Percentiles rank a stretch among this genome's conserved stretches.
Evolutionary conservation across 139 green algal species (phyloP).

Genomic region (Cymbomonas tetramitiformis): DNA sequence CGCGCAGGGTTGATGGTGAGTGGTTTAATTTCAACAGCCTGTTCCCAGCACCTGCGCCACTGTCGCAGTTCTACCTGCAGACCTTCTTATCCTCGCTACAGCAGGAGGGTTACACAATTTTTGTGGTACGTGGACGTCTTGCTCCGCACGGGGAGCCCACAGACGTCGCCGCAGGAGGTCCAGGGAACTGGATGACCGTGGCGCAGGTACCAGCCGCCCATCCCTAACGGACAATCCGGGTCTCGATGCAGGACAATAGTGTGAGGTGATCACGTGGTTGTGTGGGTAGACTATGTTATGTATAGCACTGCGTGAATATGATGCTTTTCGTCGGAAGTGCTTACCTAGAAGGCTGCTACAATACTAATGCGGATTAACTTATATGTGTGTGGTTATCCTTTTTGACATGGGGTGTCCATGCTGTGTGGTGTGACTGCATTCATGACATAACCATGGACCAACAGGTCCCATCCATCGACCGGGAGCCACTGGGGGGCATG

Average conservation of each 20-base stretch:
- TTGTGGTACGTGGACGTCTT: constrained; percentile 31
- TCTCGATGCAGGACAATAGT: constrained; percentile 13
- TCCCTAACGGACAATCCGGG: constrained; percentile 17
- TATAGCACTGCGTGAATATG: no score
- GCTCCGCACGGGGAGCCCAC: not conserved
- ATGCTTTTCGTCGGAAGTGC: no score
- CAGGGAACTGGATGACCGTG: constrained; percentile 6
- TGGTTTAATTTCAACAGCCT: constrained; percentile 73
- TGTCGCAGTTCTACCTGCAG: constrained; percentile 54
- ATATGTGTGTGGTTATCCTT: no score
- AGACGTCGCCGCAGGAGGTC: constrained; percentile 28
- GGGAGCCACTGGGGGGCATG: no score
- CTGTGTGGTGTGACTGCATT: no score
- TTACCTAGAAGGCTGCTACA: no score
- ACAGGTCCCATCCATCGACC: no score
- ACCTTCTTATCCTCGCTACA: constrained; percentile 42
- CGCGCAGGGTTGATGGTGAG: constrained; percentile 3
- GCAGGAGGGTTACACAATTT: constrained; percentile 55
- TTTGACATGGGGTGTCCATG: no score
- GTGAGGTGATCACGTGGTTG: no score
- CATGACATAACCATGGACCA: no score
- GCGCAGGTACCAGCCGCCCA: constrained; percentile 23
- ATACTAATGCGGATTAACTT: no score
- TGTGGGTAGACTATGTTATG: no score
- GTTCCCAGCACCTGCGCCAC: constrained; percentile 41